phyloP scores from a whole-genome alignment of 2,329 filamentous ascomycete genomes.

The Trichoderma simmonsii region DNA sequence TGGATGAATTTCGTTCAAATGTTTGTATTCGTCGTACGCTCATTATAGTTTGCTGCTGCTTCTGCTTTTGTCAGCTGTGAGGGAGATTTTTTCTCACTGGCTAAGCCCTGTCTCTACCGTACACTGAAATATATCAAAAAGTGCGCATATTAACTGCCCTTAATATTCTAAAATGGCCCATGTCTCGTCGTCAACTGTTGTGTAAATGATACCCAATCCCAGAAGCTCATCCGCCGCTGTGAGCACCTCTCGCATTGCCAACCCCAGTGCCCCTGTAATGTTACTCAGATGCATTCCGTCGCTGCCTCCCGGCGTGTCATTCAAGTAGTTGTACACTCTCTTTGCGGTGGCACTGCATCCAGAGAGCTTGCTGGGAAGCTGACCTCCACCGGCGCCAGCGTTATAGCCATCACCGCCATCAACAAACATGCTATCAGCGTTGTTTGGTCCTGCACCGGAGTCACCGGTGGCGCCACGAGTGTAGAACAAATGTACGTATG shows the following conservation, averaged over 20 bases:
- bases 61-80: neutral
- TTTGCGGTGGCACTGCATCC: constrained; percentile 56
- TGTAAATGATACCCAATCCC: constrained; percentile 72
- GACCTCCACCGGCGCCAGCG: constrained; percentile 36
- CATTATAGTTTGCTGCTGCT: neutral
- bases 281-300: constrained; percentile 81
- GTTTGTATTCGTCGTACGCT: neutral
- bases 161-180: constrained; percentile 73
- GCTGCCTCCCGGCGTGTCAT: constrained; percentile 64
- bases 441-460: constrained; percentile 39
- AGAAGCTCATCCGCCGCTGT: constrained; percentile 80
- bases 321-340: constrained; percentile 70
- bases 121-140: neutral
- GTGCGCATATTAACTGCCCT: neutral
- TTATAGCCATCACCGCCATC: constrained; percentile 44
- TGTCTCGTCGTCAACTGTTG: constrained; percentile 88
- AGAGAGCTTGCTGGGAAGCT: constrained; percentile 39
- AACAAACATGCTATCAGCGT: constrained; percentile 55
- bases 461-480: constrained; percentile 62
- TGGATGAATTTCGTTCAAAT: neutral
- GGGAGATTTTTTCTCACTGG: neutral
- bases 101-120: constrained; percentile 11
- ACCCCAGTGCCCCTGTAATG: constrained; percentile 62
- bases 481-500: constrained; percentile 82
- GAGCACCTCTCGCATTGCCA: constrained; percentile 68